Percentiles rank a stretch among this genome's conserved stretches.
phyloP scores from a whole-genome alignment of 176 grass and related monocot species.

The Chloris gayana region DNA sequence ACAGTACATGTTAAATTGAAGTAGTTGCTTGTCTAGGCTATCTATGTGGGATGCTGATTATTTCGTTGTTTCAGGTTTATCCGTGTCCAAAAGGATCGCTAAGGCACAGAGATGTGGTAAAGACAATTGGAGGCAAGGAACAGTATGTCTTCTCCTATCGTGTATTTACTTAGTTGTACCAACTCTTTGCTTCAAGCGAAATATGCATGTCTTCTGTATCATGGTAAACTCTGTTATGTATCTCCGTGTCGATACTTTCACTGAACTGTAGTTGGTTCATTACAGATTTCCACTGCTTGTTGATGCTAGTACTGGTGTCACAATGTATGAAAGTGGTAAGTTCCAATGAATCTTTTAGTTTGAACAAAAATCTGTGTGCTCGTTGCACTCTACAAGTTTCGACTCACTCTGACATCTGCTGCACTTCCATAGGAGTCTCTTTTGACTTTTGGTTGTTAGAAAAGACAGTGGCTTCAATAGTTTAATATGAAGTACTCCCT shows the following conservation, averaged over 20 bases:
- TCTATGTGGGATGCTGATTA: neutral
- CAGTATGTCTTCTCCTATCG: constrained; percentile 64
- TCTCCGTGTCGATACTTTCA: neutral
- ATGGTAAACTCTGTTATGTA: neutral
- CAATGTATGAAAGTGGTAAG: constrained; percentile 97
- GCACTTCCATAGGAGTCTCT: constrained; percentile 19
- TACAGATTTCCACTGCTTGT: constrained; percentile 94
- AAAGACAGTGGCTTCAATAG: neutral
- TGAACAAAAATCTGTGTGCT: neutral
- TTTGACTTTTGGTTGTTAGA: neutral
- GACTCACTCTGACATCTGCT: neutral
- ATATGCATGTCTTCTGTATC: neutral
- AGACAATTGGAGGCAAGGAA: constrained; percentile 85
- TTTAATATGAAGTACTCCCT: neutral
- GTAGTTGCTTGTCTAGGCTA: neutral
- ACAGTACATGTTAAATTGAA: neutral
- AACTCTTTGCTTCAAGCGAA: neutral
- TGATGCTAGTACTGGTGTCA: constrained; percentile 71
- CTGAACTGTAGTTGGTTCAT: neutral
- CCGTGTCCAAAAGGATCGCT: constrained; percentile 95
- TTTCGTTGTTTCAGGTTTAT: constrained; percentile 61
- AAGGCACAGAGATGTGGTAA: constrained; percentile 74
- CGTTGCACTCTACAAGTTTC: neutral
- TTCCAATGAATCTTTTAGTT: constrained; percentile 17
- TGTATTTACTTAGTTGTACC: constrained; percentile 4